Conservation (phyloP, 495 filamentous ascomycete genomes). For the Talaromyces wortmannii region DNA sequence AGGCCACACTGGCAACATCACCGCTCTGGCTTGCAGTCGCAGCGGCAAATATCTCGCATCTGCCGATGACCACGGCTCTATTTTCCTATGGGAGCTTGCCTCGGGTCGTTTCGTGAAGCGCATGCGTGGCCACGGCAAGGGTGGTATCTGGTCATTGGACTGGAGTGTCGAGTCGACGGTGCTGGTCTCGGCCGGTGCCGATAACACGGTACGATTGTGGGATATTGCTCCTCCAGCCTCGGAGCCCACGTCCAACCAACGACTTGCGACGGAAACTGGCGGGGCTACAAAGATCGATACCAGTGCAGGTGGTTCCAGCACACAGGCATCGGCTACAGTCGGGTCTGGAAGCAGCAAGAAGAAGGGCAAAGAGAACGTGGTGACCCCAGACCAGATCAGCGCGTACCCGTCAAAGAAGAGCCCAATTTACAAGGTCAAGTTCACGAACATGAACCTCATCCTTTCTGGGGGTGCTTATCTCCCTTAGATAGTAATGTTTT, state of each 20-base stretch:
- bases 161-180: conserved; percentile 88
- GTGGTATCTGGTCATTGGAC: conserved; percentile 85
- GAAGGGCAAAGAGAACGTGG: conserved; percentile 82
- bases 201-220: conserved; percentile 90
- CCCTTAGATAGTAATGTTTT: conserved; percentile 31
- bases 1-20: conserved; percentile 81
- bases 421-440: conserved; percentile 86
- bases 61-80: conserved; percentile 76
- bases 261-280: conserved; percentile 50
- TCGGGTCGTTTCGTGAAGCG: conserved; percentile 78
- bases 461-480: conserved; percentile 82
- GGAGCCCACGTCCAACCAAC: conserved; percentile 40
- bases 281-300: conserved; percentile 46
- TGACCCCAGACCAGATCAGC: conserved; percentile 87
- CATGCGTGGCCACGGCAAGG: conserved; percentile 89
- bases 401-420: conserved; percentile 94
- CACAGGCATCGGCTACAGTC: conserved; percentile 31
- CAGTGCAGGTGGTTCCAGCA: conserved; percentile 23
- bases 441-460: conserved; percentile 88
- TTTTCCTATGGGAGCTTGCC: conserved; percentile 88
- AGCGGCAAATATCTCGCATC: conserved; percentile 83
- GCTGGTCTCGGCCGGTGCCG: conserved; percentile 82
- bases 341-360: conserved; percentile 57
- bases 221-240: conserved; percentile 65
- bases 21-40: conserved; percentile 73